A percentile compares a stretch with the other conserved stretches of the same genome.
Evolutionary conservation across 1,284 basidiomycete genomes (phyloP).

Genomic region (Schizophyllum amplum): DNA sequence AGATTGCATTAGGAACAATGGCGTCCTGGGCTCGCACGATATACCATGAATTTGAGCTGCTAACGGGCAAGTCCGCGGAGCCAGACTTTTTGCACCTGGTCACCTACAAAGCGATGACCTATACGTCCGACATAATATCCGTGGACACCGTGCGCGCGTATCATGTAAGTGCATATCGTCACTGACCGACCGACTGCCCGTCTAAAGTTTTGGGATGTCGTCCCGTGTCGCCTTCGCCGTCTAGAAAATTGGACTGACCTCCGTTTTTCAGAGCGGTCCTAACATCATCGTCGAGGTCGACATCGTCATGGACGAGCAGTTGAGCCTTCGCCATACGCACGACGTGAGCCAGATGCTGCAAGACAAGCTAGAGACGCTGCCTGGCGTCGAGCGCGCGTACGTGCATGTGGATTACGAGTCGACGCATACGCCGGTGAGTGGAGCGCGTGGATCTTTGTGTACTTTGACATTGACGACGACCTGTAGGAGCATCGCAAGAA

Average conservation of each 20-base stretch:
- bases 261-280: conserved; percentile 5
- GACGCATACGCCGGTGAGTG: conserved; percentile 68
- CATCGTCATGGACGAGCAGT: conserved; percentile 86
- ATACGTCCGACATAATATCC: conserved; percentile 77
- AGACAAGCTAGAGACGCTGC: conserved; percentile 89
- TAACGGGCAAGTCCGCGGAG: conserved; percentile 89
- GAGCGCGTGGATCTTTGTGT: neutral
- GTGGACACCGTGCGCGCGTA: conserved; percentile 88
- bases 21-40: conserved; percentile 75
- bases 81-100: conserved; percentile 86
- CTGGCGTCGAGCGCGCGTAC: conserved; percentile 87
- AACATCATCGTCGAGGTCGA: conserved; percentile 94
- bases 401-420: conserved; percentile 94
- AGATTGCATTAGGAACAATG: conserved; percentile 79
- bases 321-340: conserved; percentile 88
- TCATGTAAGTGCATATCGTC: conserved; percentile 71
- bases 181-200: too few species aligned
- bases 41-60: conserved; percentile 75
- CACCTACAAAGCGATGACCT: conserved; percentile 90
- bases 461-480: neutral
- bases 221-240: too few species aligned
- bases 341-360: conserved; percentile 89
- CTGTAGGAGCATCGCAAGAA: conserved; percentile 5
- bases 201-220: too few species aligned
- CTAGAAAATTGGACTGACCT: neutral